phyloP scores from a whole-genome alignment of 768 basidiomycete species.

The Pisolithus albus region DNA sequence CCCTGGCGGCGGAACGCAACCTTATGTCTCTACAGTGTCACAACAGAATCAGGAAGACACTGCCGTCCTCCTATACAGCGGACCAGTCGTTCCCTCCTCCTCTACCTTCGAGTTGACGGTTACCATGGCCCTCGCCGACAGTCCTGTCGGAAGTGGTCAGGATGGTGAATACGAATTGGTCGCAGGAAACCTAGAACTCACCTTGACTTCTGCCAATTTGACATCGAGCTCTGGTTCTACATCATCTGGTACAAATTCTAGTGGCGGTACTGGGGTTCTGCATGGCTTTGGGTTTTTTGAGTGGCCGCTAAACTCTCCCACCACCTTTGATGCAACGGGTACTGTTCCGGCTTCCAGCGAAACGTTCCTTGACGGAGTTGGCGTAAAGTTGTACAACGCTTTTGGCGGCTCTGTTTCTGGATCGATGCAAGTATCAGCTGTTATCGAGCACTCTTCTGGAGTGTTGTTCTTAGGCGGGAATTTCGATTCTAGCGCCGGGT shows the following conservation, averaged over 20 bases:
- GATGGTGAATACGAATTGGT: constrained; percentile 73
- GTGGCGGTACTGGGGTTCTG: constrained; percentile 29
- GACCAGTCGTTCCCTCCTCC: constrained; percentile 73
- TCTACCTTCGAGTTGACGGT: constrained; percentile 68
- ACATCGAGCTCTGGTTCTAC: constrained; percentile 29
- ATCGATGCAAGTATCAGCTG: constrained; percentile 41
- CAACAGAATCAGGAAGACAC: constrained; percentile 65
- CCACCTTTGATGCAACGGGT: constrained; percentile 51
- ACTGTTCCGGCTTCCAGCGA: constrained; percentile 60
- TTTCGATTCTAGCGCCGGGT: constrained; percentile 56
- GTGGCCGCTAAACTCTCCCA: constrained; percentile 55
- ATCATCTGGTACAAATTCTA: constrained; percentile 24
- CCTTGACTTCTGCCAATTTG: constrained; percentile 56
- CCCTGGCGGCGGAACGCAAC: constrained; percentile 60
- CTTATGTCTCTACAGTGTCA: constrained; percentile 63
- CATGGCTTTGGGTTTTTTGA: constrained; percentile 83
- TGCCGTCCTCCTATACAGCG: constrained; percentile 64
- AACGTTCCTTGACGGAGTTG: constrained; percentile 59
- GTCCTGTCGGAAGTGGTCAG: constrained; percentile 56
- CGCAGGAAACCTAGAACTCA: constrained; percentile 78
- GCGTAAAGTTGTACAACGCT: constrained; percentile 53
- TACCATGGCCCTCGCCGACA: constrained; percentile 62
- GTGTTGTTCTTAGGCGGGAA: constrained; percentile 68
- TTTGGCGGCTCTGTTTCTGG: constrained; percentile 42
- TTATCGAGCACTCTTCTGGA: constrained; percentile 61